These are phyloP conservation scores for Vanrija humicola DNA, from an alignment of 1,284 basidiomycete genomes.

Conservation along the genomic window DNA sequence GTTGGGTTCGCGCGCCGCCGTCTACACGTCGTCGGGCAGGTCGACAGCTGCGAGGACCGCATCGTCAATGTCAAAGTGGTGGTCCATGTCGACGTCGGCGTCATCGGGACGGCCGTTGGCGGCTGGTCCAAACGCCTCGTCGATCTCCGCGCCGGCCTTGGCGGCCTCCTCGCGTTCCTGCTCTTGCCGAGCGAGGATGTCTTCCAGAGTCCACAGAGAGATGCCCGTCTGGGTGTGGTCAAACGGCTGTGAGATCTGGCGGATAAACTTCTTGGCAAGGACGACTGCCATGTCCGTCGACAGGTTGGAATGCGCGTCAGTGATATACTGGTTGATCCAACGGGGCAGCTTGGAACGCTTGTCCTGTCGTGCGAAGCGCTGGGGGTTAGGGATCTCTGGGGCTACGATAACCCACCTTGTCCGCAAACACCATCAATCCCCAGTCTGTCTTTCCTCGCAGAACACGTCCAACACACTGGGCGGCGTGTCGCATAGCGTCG, in stretches of 20 bases:
- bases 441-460: constrained; percentile 98
- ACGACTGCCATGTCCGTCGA: constrained; percentile 99
- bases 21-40: constrained; percentile 21
- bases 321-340: constrained; percentile 99
- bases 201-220: constrained; percentile 75
- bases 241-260: constrained; percentile 94
- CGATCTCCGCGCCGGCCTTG: constrained; percentile 20
- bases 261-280: constrained; percentile 93
- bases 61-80: constrained; percentile 34
- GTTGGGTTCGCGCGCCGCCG: not conserved
- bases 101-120: constrained; percentile 11
- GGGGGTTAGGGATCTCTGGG: constrained; percentile 11
- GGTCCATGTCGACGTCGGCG: constrained; percentile 25
- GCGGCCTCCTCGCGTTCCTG: constrained; percentile 40
- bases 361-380: constrained; percentile 95
- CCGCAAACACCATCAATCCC: constrained; percentile 99
- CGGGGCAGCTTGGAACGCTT: constrained; percentile 95
- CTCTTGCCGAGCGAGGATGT: constrained; percentile 44
- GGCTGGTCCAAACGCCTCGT: constrained; percentile 19
- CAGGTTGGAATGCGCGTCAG: constrained; percentile 91
- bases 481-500: constrained; percentile 98
- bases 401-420: constrained; percentile 64
- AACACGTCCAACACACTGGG: constrained; percentile 97
- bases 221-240: constrained; percentile 93
- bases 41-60: constrained; percentile 34